Base-by-base conservation (phyloP, 129 eudicot genomes). In the Silybum marianum region DNA sequence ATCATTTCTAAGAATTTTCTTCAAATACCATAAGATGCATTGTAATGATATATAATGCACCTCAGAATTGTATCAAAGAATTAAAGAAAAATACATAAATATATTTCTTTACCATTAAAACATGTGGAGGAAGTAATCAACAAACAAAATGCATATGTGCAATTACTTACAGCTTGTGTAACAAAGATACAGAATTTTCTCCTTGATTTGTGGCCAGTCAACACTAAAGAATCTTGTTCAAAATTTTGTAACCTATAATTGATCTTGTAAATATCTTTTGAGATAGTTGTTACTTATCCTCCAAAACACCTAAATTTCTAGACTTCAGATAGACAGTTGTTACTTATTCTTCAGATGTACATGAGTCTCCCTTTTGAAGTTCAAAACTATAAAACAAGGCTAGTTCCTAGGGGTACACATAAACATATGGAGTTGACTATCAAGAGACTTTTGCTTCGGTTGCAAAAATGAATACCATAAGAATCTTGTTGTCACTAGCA, bases 1-100 rank as follows among this genome's bases (percentile, higher is more conserved):
- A 80, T 24, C 32, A 76, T 54, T 66, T 83, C 11, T 63, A 38
- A 19, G n/a, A 85, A 54, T 21, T 72, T 69, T 54, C 70, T 72
- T 6, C 73, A 26, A 19, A 2, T 68, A 68, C 34, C 34, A 63
- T 10, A 65, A 22, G 63, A 65, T 25, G 78, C 19, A 83, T 39
- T 22, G 69, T 19, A 44, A 74, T 3, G 6, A 75, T 67, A 46
- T 67, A 67, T 73, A 73, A 25, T 24, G 74, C 74, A 40, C n/a
- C 73, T 60, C 36, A 63, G 0, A 18, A 10, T 6, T 24, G 51
- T 26, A 3, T n/a, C 21, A 22, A 34, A 22, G 39, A 48, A 63
- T 40, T 23, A n/a, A 30, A 73, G 54, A 74, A 81, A 13, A 40
- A 12, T 42, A 73, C 68, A 25, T 21, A 26, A 16, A 3, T 73